phyloP scores from a whole-genome alignment of 139 green algal genomes.

The Chara braunii region DNA sequence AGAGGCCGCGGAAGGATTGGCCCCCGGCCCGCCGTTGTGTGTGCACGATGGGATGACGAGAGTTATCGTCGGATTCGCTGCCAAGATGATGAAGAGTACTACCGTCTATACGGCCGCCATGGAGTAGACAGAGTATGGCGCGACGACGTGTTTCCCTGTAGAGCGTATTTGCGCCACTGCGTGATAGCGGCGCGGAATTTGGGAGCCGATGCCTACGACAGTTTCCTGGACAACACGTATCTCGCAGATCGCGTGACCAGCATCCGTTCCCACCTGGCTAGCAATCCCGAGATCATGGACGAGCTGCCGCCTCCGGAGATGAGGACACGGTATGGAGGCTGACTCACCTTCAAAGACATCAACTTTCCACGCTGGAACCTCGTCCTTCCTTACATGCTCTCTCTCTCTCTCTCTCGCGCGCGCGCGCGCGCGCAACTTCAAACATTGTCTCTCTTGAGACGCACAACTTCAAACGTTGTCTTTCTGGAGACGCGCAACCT shows the following conservation, averaged over 20 bases:
- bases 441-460: too few species aligned
- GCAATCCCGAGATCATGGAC: slow-evolving; percentile 69
- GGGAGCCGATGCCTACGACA: slow-evolving; percentile 45
- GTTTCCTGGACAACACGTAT: slow-evolving; percentile 77
- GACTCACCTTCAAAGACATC: too few species aligned
- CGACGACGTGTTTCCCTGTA: slow-evolving; percentile 51
- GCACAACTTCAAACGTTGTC: too few species aligned
- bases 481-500: too few species aligned
- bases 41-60: too few species aligned
- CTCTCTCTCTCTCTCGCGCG: too few species aligned
- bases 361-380: too few species aligned
- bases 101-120: slow-evolving; percentile 56
- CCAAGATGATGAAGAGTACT: slow-evolving; percentile 58
- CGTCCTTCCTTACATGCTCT: too few species aligned
- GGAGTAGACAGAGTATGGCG: slow-evolving; percentile 61
- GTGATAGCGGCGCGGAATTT: slow-evolving; percentile 19
- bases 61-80: slow-evolving; percentile 63
- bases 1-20: too few species aligned
- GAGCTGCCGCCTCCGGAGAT: slow-evolving; percentile 65
- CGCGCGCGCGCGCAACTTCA: too few species aligned
- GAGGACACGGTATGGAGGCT: slow-evolving; percentile 71
- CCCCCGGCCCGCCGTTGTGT: too few species aligned
- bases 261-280: slow-evolving; percentile 57
- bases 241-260: slow-evolving; percentile 68
- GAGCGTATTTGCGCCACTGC: slow-evolving; percentile 81